Conservation (phyloP, 441 rosid species). For the Erodium texanum region DNA sequence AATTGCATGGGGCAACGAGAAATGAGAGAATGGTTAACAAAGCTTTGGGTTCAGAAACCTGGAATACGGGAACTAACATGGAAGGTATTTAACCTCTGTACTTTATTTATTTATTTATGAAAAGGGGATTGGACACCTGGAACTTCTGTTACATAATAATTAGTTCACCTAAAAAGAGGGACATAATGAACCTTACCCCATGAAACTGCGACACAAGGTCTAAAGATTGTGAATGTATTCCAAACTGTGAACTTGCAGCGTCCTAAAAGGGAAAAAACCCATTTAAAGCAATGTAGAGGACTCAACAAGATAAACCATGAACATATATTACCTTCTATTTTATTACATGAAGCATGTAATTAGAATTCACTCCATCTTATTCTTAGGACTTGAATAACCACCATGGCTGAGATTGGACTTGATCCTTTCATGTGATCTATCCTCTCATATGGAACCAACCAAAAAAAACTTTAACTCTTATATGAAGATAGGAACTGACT, state of each 20-base stretch:
- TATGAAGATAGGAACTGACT: neutral
- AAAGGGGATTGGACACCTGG: neutral
- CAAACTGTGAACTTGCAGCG: neutral
- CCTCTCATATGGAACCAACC: constrained; percentile 4
- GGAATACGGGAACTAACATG: constrained; percentile 74
- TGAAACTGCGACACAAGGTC: neutral
- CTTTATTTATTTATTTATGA: constrained; percentile 6
- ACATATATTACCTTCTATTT: neutral
- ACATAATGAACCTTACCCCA: too few species aligned
- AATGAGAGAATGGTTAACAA: constrained; percentile 83
- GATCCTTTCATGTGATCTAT: constrained; percentile 7
- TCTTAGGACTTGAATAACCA: neutral
- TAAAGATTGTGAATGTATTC: neutral
- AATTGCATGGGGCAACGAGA: constrained; percentile 91
- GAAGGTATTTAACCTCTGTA: constrained; percentile 47
- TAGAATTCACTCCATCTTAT: neutral
- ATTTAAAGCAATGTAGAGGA: neutral
- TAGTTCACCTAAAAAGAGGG: too few species aligned
- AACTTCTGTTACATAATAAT: neutral
- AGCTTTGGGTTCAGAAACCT: constrained; percentile 75
- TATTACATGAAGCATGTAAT: neutral
- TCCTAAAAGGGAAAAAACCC: neutral
- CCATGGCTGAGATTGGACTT: neutral
- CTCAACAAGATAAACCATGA: neutral
- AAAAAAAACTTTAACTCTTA: neutral